phyloP scores from a whole-genome alignment of 140 eudicot species.

The Ambrosia hybrid region DNA sequence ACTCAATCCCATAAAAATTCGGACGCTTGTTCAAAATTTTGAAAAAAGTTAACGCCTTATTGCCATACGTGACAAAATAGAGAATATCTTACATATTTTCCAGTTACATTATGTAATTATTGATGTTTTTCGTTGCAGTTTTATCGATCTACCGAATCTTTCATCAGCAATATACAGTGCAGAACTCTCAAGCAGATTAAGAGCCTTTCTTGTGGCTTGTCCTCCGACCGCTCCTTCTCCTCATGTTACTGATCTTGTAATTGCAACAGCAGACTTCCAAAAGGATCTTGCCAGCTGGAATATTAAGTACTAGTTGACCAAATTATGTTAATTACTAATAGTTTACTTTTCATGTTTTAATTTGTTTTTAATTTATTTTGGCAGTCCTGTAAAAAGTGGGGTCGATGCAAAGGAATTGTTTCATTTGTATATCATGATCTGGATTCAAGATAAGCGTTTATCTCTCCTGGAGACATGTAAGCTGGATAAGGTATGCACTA shows the following conservation, averaged over 20 bases:
- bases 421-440: slow-evolving; percentile 78
- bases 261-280: slow-evolving; percentile 83
- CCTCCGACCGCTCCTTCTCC: slow-evolving; percentile 76
- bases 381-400: slow-evolving; percentile 73
- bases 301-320: slow-evolving; percentile 47
- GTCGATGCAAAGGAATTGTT: slow-evolving; percentile 83
- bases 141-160: slow-evolving; percentile 81
- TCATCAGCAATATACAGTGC: slow-evolving; percentile 79
- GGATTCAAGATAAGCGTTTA: slow-evolving; percentile 85
- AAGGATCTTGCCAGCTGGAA: slow-evolving; percentile 79
- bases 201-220: slow-evolving; percentile 78
- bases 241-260: slow-evolving; percentile 71
- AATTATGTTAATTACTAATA: slow-evolving; percentile 4
- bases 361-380: neutral
- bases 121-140: slow-evolving; percentile 45
- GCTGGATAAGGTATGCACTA: slow-evolving; percentile 62
- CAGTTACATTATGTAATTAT: too few species aligned
- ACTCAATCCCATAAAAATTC: too few species aligned
- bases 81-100: too few species aligned
- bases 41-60: too few species aligned
- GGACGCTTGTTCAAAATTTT: too few species aligned
- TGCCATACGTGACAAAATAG: too few species aligned
- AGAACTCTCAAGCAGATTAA: slow-evolving; percentile 72
- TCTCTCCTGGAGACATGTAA: slow-evolving; percentile 72
- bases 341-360: slow-evolving; percentile 16